Evolutionary conservation across 768 basidiomycete genomes (phyloP).

Genomic region (Sarcodon sp.): DNA sequence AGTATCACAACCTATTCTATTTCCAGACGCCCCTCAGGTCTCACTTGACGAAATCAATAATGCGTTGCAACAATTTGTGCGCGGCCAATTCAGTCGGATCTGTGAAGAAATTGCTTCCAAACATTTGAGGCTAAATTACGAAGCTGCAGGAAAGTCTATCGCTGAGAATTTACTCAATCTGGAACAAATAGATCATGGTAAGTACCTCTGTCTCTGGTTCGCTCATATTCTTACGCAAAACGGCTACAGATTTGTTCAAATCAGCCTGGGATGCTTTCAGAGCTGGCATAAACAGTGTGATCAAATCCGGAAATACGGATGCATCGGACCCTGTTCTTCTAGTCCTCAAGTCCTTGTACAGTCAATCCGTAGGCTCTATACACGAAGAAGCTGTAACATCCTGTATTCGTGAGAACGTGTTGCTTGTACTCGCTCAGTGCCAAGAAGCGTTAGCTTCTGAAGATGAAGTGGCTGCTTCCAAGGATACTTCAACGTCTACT

Average conservation of each 20-base stretch:
- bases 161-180: slow-evolving; percentile 24
- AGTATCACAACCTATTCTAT: too few relatives aligned
- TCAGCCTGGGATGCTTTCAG: slow-evolving; percentile 34
- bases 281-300: slow-evolving; percentile 12
- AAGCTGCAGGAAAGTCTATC: slow-evolving; percentile 28
- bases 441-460: slow-evolving; percentile 12
- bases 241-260: slow-evolving; percentile 1
- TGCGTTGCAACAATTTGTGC: slow-evolving; percentile 21
- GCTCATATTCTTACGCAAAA: too few relatives aligned
- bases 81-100: slow-evolving; percentile 28
- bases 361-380: slow-evolving; percentile 20
- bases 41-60: background rate
- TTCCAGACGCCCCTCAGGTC: too few relatives aligned
- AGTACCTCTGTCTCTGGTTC: background rate
- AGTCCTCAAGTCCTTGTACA: slow-evolving; percentile 31
- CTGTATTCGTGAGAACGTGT: slow-evolving; percentile 22
- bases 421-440: slow-evolving; percentile 19
- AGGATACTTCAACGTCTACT: slow-evolving; percentile 18
- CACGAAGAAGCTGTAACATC: slow-evolving; percentile 14
- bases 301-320: slow-evolving; percentile 1
- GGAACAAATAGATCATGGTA: slow-evolving; percentile 15
- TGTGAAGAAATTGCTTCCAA: slow-evolving; percentile 34
- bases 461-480: slow-evolving; percentile 9
- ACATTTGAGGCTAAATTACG: slow-evolving; percentile 33
- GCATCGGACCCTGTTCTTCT: slow-evolving; percentile 26